Evolutionary conservation across 2,329 filamentous ascomycete species (phyloP).

Genomic region (Ophiostoma piceae): DNA sequence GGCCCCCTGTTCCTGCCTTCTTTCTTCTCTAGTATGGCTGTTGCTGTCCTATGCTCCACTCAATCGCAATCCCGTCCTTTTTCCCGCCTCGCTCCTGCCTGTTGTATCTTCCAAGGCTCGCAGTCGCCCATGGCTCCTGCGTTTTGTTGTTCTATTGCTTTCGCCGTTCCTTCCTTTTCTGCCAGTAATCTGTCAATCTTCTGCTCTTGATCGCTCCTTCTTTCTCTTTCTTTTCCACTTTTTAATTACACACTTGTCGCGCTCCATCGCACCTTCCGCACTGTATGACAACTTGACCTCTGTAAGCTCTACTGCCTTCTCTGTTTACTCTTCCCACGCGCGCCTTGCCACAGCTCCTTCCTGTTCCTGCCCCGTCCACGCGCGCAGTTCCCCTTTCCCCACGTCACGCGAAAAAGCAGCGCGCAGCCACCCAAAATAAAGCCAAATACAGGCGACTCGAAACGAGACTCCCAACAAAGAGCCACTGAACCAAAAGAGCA

Average conservation of each 20-base stretch:
- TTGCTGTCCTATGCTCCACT: constrained; percentile 21
- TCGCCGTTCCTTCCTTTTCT: not conserved
- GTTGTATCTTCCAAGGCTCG: constrained; percentile 6
- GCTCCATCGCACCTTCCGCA: constrained; percentile 8
- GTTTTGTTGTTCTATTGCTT: constrained; percentile 12
- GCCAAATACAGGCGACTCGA: not conserved
- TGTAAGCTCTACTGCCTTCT: not conserved
- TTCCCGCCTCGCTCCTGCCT: constrained; percentile 16
- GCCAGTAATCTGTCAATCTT: not conserved
- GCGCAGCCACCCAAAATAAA: constrained; percentile 17
- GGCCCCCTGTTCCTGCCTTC: constrained; percentile 19
- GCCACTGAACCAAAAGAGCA: not conserved
- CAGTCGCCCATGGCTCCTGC: constrained; percentile 4
- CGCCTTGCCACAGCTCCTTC: not conserved
- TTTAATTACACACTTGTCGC: not conserved
- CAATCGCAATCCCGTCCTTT: constrained; percentile 20
- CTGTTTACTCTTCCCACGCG: not conserved
- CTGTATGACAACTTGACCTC: constrained; percentile 1
- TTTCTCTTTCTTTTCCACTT: constrained; percentile 11
- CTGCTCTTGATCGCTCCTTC: constrained; percentile 12
- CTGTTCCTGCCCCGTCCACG: constrained; percentile 15
- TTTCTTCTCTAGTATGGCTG: constrained; percentile 12
- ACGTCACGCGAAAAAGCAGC: constrained; percentile 27
- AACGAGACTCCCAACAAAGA: constrained; percentile 12
- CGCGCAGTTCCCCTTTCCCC: constrained; percentile 26